Percentiles rank a stretch among this genome's conserved stretches.
These are phyloP conservation scores for Murraya koenigii DNA, from an alignment of 345 rosid genomes.

Conservation along the genomic window DNA sequence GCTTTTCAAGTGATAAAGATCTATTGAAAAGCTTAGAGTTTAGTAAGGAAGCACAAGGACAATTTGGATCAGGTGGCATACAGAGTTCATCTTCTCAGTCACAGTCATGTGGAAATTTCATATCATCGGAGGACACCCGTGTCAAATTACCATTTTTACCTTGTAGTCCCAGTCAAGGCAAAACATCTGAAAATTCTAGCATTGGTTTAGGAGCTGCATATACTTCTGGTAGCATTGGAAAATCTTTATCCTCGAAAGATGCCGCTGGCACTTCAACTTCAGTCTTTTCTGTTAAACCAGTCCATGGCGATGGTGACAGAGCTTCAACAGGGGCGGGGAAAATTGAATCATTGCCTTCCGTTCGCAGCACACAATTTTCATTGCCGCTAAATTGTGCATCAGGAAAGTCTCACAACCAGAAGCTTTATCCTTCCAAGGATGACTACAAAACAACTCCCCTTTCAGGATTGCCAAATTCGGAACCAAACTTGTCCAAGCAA, in stretches of 20 bases:
- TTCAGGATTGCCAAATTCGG: constrained; percentile 40
- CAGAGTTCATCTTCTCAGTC: constrained; percentile 40
- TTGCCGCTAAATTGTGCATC: constrained; percentile 45
- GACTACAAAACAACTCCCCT: constrained; percentile 35
- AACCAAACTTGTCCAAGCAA: constrained; percentile 65
- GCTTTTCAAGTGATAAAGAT: constrained; percentile 27
- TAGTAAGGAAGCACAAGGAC: constrained; percentile 29
- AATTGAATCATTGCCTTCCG: constrained; percentile 66
- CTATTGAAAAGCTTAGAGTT: constrained; percentile 29
- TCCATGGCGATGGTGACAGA: constrained; percentile 27
- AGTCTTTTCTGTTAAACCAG: constrained; percentile 30
- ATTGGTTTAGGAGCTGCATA: constrained; percentile 25
- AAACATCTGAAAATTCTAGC: constrained; percentile 32
- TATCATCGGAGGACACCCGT: constrained; percentile 30
- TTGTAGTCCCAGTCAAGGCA: constrained; percentile 33
- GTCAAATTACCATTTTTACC: constrained; percentile 27
- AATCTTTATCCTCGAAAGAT: constrained; percentile 38
- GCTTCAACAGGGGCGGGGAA: constrained; percentile 34
- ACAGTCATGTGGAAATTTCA: constrained; percentile 38
- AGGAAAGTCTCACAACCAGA: constrained; percentile 46
- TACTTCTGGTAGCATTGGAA: constrained; percentile 37
- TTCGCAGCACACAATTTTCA: constrained; percentile 44
- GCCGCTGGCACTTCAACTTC: constrained; percentile 27
- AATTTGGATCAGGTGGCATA: constrained; percentile 30
- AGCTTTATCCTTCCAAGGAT: constrained; percentile 32